These are phyloP conservation scores for Trichoderma parareesei DNA, from an alignment of 495 filamentous ascomycete species.

Conservation along the genomic window DNA sequence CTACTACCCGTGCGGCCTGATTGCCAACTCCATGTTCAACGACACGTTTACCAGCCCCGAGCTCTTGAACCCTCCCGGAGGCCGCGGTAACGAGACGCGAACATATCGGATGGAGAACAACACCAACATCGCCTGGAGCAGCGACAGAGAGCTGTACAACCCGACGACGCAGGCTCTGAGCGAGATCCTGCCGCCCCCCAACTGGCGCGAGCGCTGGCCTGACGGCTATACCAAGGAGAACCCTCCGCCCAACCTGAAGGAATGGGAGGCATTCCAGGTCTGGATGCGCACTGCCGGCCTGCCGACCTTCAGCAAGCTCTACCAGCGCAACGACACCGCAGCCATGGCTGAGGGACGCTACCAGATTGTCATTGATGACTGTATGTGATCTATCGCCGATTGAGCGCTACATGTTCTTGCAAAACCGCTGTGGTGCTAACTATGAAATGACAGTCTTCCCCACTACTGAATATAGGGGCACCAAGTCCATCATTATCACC, in stretches of 20 bases:
- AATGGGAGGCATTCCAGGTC: slow-evolving; percentile 82
- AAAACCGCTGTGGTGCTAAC: slow-evolving; percentile 17
- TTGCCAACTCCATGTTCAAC: slow-evolving; percentile 96
- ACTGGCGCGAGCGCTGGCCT: slow-evolving; percentile 65
- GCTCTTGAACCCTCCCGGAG: slow-evolving; percentile 35
- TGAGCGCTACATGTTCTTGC: slow-evolving; percentile 10
- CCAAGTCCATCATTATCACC: slow-evolving; percentile 88
- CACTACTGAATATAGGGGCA: slow-evolving; percentile 75
- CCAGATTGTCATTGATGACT: slow-evolving; percentile 28
- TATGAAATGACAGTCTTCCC: slow-evolving; percentile 53
- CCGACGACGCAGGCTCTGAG: slow-evolving; percentile 49
- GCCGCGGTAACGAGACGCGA: slow-evolving; percentile 19
- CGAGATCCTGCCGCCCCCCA: slow-evolving; percentile 70
- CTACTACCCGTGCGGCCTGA: slow-evolving; percentile 91
- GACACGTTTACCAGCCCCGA: slow-evolving; percentile 69
- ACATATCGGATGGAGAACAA: slow-evolving; percentile 64
- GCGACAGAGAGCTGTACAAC: slow-evolving; percentile 71
- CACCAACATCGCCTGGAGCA: slow-evolving; percentile 75
- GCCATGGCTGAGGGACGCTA: slow-evolving; percentile 65
- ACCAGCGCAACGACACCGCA: slow-evolving; percentile 64
- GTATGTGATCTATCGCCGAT: background rate
- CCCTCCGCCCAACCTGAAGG: slow-evolving; percentile 57
- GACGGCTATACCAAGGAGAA: slow-evolving; percentile 53
- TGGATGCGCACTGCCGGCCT: slow-evolving; percentile 99
- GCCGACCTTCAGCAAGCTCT: slow-evolving; percentile 89